Evolutionary conservation across 2,329 filamentous ascomycete species (phyloP), one percentile per base, ranked within the genome.

Genomic region (Xylaria sp.): DNA sequence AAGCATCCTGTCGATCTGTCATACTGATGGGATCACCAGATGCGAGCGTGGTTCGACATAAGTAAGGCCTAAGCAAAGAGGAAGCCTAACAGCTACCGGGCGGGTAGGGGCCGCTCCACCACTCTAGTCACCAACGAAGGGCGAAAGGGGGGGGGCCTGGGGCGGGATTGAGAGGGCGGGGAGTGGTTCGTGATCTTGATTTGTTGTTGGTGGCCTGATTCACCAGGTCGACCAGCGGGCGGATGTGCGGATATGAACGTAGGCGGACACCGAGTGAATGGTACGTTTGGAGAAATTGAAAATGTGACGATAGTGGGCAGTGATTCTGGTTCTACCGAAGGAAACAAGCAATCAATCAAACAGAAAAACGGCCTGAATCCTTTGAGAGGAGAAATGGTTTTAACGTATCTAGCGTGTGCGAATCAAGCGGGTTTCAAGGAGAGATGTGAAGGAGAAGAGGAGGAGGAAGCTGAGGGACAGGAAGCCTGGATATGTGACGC

Each of bases 21-120:
- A 79, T 79, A 67, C 68, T 77, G 73, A 76, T 74, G 71, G 67
- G 72, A 76, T 76, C 73, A 75, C 74, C 66, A 76, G 73, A 77
- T 76, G 77, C 77, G 75, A 68, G 69, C 71, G 71, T 78, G 75
- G 76, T 78, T 78, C 76, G 77, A 78, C 76, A 78, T 78, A 72
- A 71, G 75, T 73, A 71, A 72, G 56, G 59, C 23, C 60, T 62
- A 60, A 41, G 61, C 53, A 46, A 39, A 57, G 60, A 68, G 41
- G 60, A 65, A 65, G 62, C 46, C 41, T 65, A 57, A 65, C 46
- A 64, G 28, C 50, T 32, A 55, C 65, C 45, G 39, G 45, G 36
- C 57, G 41, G 55, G 68, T 62, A 70, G 62, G 65, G 56, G 60
- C 48, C 43, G 34, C 46, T 62, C 60, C 63, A 55, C 69, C 50